Percentiles rank a stretch among this genome's conserved stretches.
Evolutionary conservation across 345 rosid genomes (phyloP).

Genomic region (Bruguiera gymnorhiza): DNA sequence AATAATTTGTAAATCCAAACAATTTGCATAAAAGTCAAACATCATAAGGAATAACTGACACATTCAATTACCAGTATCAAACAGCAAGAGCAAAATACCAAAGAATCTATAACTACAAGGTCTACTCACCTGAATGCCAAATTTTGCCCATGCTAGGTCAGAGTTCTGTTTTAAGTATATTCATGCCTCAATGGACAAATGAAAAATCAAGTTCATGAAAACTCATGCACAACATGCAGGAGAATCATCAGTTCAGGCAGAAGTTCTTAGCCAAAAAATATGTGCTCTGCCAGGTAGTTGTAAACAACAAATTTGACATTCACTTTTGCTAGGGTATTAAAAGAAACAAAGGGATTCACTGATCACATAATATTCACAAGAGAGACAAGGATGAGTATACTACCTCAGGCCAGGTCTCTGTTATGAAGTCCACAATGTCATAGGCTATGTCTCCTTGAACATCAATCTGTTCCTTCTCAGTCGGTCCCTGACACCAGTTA

Average conservation of each 20-base stretch:
- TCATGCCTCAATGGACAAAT: background rate
- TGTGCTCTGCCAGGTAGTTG: background rate
- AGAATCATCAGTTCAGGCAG: background rate
- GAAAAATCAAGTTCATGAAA: background rate
- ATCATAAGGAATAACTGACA: too few species aligned
- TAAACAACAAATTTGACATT: background rate
- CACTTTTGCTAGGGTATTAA: background rate
- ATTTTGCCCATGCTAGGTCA: background rate
- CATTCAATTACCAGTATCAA: too few species aligned
- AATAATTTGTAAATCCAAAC: too few species aligned
- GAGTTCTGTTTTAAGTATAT: background rate
- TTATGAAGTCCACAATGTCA: slow-evolving; percentile 13
- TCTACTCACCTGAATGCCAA: background rate
- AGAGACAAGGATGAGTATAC: slow-evolving; percentile 6
- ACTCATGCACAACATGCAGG: background rate
- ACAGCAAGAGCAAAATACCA: too few species aligned
- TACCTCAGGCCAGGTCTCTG: slow-evolving; percentile 31
- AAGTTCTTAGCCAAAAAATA: slow-evolving; percentile 12
- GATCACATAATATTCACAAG: slow-evolving; percentile 4
- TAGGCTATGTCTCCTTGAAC: slow-evolving; percentile 27
- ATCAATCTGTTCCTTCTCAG: slow-evolving; percentile 95
- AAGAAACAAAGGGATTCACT: background rate
- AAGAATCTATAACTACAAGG: too few species aligned
- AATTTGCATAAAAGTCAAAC: too few species aligned
- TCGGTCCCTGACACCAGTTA: slow-evolving; percentile 65